Evolutionary conservation across 495 filamentous ascomycete species (phyloP).

Genomic region (Copromyces sp.): DNA sequence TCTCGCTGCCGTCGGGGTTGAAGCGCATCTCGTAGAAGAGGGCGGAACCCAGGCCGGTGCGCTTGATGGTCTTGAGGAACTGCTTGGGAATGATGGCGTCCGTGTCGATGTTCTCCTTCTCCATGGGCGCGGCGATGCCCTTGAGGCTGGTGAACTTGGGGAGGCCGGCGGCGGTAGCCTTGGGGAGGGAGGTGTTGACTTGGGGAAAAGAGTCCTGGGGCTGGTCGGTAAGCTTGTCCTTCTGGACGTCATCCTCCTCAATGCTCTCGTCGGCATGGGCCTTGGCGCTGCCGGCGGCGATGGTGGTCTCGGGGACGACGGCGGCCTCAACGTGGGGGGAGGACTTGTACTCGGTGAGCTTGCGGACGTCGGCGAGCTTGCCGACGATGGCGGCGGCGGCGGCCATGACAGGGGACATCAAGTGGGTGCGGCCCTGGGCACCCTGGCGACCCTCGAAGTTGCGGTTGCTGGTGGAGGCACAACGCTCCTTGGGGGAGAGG

Average conservation of each 20-base stretch:
- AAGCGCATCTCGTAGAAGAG: conserved; percentile 80
- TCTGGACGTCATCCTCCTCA: conserved; percentile 58
- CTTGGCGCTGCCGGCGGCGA: conserved; percentile 28
- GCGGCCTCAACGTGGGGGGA: conserved; percentile 38
- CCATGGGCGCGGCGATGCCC: conserved; percentile 82
- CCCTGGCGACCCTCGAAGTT: conserved; percentile 98
- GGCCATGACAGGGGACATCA: conserved; percentile 96
- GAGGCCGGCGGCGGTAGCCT: conserved; percentile 48
- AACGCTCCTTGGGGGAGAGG: conserved; percentile 84
- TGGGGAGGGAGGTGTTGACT: conserved; percentile 45
- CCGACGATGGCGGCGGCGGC: conserved; percentile 83
- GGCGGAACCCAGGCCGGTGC: conserved; percentile 80
- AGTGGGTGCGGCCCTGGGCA: conserved; percentile 82
- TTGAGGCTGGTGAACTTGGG: conserved; percentile 73
- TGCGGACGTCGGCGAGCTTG: conserved; percentile 84
- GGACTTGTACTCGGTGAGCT: conserved; percentile 51
- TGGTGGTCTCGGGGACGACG: conserved; percentile 14
- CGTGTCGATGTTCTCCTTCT: conserved; percentile 86
- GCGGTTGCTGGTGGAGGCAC: conserved; percentile 90
- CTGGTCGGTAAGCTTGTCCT: conserved; percentile 67
- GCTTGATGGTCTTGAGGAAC: conserved; percentile 98
- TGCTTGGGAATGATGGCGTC: conserved; percentile 99
- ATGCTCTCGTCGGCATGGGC: conserved; percentile 60
- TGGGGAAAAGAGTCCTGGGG: conserved; percentile 59
- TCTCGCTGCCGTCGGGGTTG: conserved; percentile 59